phyloP scores from a whole-genome alignment of 352 stramenopile species.

The Plasmopara muralis region DNA sequence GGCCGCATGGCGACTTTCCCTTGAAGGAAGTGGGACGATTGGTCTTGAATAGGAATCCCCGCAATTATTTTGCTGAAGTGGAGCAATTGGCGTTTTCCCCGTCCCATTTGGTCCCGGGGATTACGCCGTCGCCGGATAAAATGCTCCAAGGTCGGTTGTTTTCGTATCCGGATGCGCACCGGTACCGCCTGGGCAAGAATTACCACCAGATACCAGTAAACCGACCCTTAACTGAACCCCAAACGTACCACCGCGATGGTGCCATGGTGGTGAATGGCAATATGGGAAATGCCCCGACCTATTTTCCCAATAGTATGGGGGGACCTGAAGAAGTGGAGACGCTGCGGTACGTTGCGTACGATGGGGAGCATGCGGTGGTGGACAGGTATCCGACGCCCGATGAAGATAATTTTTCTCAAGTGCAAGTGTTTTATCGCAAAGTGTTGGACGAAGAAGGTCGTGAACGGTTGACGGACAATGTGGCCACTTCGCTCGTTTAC shows the following conservation, averaged over 20 bases:
- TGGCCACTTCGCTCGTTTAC: slow-evolving; percentile 54
- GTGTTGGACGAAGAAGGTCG: slow-evolving; percentile 51
- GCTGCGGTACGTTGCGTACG: slow-evolving; percentile 16
- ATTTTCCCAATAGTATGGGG: slow-evolving; percentile 68
- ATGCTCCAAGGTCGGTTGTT: slow-evolving; percentile 87
- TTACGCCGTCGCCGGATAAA: slow-evolving; percentile 82
- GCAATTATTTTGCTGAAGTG: slow-evolving; percentile 89
- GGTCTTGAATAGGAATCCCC: slow-evolving; percentile 81
- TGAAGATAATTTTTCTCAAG: slow-evolving; percentile 78
- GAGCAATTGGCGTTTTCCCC: slow-evolving; percentile 87
- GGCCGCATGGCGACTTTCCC: slow-evolving; percentile 75
- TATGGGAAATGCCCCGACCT: slow-evolving; percentile 53
- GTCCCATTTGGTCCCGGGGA: slow-evolving; percentile 83
- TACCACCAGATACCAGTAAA: slow-evolving; percentile 89
- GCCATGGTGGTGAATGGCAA: slow-evolving; percentile 57
- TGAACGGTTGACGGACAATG: slow-evolving; percentile 65
- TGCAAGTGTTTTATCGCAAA: slow-evolving; percentile 53
- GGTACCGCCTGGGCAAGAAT: slow-evolving; percentile 85
- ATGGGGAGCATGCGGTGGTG: slow-evolving; percentile 25
- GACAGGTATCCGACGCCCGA: slow-evolving; percentile 50
- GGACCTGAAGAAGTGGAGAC: slow-evolving; percentile 29
- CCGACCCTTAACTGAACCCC: slow-evolving; percentile 46
- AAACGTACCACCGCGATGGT: slow-evolving; percentile 75
- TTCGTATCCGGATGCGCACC: slow-evolving; percentile 85
- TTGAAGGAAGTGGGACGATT: slow-evolving; percentile 72